Evolutionary conservation across 2,329 filamentous ascomycete species (phyloP).

Genomic region (Didymella pomorum): DNA sequence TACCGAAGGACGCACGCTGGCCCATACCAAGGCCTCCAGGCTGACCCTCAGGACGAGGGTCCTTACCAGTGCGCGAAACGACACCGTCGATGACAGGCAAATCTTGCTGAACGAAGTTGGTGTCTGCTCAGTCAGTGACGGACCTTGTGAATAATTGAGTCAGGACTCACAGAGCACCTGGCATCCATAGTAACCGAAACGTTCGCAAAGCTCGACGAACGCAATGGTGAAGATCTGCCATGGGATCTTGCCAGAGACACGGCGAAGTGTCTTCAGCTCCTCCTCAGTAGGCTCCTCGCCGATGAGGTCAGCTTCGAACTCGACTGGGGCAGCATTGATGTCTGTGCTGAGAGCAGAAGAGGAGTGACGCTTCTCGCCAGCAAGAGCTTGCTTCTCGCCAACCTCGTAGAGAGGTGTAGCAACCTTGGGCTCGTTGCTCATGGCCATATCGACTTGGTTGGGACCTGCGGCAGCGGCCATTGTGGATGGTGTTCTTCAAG

Average conservation of each 20-base stretch:
- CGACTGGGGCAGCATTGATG: constrained; percentile 31
- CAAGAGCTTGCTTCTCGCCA: constrained; percentile 44
- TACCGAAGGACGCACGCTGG: constrained; percentile 49
- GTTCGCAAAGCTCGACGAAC: constrained; percentile 77
- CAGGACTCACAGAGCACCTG: constrained; percentile 66
- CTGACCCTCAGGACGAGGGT: constrained; percentile 41
- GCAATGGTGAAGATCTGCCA: constrained; percentile 74
- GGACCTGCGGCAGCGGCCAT: constrained; percentile 45
- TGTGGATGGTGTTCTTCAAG: constrained; percentile 26
- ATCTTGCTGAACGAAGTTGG: constrained; percentile 51
- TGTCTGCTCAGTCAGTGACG: constrained; percentile 38
- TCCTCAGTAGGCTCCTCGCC: constrained; percentile 65
- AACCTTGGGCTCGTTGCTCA: constrained; percentile 47
- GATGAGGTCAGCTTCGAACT: constrained; percentile 46
- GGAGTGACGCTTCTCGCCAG: constrained; percentile 35
- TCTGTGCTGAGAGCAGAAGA: constrained; percentile 31
- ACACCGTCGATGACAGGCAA: constrained; percentile 48
- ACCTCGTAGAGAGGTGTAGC: constrained; percentile 44
- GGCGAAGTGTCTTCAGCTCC: constrained; percentile 67
- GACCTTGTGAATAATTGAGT: neutral
- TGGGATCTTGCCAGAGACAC: constrained; percentile 70
- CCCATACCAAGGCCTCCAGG: constrained; percentile 49
- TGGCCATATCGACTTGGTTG: constrained; percentile 46
- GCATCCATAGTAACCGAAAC: constrained; percentile 80
- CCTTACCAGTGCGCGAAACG: constrained; percentile 42